Conservation (phyloP, 305 asterid genomes). For the Fraxinus velutina region DNA sequence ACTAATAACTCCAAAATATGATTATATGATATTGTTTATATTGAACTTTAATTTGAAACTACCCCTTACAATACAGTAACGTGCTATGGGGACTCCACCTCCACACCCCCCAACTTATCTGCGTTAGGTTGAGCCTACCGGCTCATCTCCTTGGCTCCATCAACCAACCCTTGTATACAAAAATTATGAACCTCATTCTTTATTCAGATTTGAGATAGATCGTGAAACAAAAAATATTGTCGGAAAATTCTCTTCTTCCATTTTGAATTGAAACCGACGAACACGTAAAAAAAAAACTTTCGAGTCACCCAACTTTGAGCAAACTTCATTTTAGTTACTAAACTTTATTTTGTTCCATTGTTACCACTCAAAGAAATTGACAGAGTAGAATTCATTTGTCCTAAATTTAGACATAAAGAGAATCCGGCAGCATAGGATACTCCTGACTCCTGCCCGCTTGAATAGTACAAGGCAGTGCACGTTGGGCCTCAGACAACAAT, state of each 20-base stretch:
- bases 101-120: neutral
- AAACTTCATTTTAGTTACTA: neutral
- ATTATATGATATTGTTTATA: neutral
- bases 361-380: neutral
- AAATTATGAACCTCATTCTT: neutral
- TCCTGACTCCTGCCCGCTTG: conserved; percentile 25
- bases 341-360: neutral
- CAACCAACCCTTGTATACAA: neutral
- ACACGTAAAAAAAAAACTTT: neutral
- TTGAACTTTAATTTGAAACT: neutral
- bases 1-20: neutral
- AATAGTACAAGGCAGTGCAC: conserved; percentile 34
- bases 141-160: neutral
- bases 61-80: neutral
- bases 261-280: neutral
- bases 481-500: conserved; percentile 37
- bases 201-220: neutral
- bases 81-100: neutral
- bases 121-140: neutral
- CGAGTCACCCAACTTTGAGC: neutral
- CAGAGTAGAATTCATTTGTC: neutral
- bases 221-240: neutral
- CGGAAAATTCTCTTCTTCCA: neutral
- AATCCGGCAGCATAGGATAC: conserved; percentile 39
- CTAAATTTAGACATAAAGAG: neutral